phyloP scores from a whole-genome alignment of 2,329 filamentous ascomycete species.

The Diaporthe sp. region DNA sequence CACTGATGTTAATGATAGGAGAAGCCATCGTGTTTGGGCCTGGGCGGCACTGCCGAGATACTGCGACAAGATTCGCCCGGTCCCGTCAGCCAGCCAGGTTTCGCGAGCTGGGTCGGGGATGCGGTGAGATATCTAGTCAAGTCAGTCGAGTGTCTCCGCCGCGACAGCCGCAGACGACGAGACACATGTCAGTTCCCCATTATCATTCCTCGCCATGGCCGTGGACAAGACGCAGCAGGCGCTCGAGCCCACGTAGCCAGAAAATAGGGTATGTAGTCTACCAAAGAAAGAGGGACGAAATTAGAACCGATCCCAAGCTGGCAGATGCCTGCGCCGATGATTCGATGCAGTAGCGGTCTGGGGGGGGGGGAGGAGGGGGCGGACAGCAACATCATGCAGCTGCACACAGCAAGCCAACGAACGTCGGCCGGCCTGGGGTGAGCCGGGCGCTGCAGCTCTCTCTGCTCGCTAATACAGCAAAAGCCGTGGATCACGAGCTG shows the following conservation, averaged over 20 bases:
- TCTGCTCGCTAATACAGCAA: neutral
- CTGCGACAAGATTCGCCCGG: neutral
- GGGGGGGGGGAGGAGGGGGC: neutral
- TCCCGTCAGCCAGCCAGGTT: constrained; percentile 8
- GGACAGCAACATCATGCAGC: constrained; percentile 11
- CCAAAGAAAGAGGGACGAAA: neutral
- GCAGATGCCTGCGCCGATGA: constrained; percentile 17
- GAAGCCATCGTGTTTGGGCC: neutral
- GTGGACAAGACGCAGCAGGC: neutral
- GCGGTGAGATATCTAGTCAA: constrained; percentile 12
- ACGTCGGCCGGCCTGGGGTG: neutral
- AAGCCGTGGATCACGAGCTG: constrained; percentile 1
- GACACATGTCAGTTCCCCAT: constrained; percentile 14
- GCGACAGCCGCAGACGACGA: constrained; percentile 8
- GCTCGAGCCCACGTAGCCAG: neutral
- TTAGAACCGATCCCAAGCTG: neutral
- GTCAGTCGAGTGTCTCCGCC: constrained; percentile 14
- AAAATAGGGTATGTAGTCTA: neutral
- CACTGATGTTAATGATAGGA: neutral
- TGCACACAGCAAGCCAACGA: neutral
- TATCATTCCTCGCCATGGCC: neutral
- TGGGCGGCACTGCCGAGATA: constrained; percentile 23
- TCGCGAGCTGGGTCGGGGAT: constrained; percentile 2
- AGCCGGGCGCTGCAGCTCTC: constrained; percentile 12
- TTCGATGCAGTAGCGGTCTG: constrained; percentile 26